Base-by-base conservation (phyloP, 2,329 filamentous ascomycete species). In the Colletotrichum tamarilloi region DNA sequence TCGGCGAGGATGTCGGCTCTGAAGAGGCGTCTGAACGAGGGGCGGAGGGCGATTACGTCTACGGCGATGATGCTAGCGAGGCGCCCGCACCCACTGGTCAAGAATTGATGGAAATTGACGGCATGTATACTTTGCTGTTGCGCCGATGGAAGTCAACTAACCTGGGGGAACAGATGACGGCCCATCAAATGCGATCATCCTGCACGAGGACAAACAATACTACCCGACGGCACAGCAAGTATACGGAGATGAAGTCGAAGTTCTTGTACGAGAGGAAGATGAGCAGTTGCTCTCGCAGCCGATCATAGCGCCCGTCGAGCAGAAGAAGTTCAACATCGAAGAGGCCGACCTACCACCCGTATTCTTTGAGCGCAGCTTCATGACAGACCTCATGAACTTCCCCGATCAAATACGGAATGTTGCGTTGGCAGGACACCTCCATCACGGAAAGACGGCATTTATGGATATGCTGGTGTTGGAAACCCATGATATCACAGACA, bases 141-240 rank as follows among this genome's bases (percentile, higher is more conserved):
- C 57, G 38, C 28, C 24, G 11, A n/a, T 19, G 14, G 30, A 16
- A 12, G 19, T 12, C 6, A 24, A 28, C 69, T 73, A 24, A 70
- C 46, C 56, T 52, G 65, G 52, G 35, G 35, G n/a, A 46, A 53
- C 65, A 76, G 76, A 76, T 12, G 91, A 95, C 82, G 95, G 94
- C 16, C 94, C 96, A 4, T 98, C 95, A 5, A 99, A 98, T 82
- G 96, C 97, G 64, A 95, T 99, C n/a, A 90, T 99, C 71, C 90
- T 99, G 58, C 97, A 99, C 85, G 97, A 99, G 87, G 97, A 99
- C 85, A 99, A 99, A 84, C 97, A 98, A 82, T 99, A 99, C 84
- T 99, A 99, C 81, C 97, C 97, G 35, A 98, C 95, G n/a, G 97
- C 97, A 69, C 92, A 96, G 80, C 97, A 99, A 83, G 92, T 98